These are phyloP conservation scores for Kodamaea alishanica DNA, from an alignment of 1,139 yeast genomes.

Conservation along the genomic window DNA sequence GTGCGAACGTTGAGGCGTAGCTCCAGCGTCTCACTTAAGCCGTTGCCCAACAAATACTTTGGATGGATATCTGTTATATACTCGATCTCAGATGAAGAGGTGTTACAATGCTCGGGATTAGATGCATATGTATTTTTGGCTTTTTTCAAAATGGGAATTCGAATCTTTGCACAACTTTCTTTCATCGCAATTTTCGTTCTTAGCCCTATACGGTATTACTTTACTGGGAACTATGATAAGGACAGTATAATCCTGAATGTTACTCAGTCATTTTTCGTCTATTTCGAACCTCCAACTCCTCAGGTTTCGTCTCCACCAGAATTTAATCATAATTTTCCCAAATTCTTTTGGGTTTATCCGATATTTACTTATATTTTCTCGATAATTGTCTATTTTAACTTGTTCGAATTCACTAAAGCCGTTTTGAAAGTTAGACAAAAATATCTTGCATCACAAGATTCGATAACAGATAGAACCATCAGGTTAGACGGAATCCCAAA, in stretches of 20 bases:
- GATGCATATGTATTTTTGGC: conserved; percentile 46
- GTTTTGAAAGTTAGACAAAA: conserved; percentile 40
- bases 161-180: conserved; percentile 34
- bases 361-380: conserved; percentile 43
- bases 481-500: conserved; percentile 49
- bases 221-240: conserved; percentile 46
- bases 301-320: conserved; percentile 10
- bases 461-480: conserved; percentile 46
- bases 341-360: conserved; percentile 38
- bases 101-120: conserved; percentile 39
- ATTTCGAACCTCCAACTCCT: conserved; percentile 5
- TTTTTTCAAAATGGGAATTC: conserved; percentile 46
- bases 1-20: conserved; percentile 40
- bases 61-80: conserved; percentile 40
- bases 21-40: conserved; percentile 25
- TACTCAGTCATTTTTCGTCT: conserved; percentile 5
- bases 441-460: conserved; percentile 41
- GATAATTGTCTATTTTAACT: conserved; percentile 29
- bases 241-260: conserved; percentile 24
- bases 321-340: conserved; percentile 17
- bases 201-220: conserved; percentile 44
- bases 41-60: conserved; percentile 37
- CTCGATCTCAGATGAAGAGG: conserved; percentile 40
- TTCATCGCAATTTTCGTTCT: conserved; percentile 37
- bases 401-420: conserved; percentile 35